A percentile compares a stretch with the other conserved stretches of the same genome.
Conservation (phyloP, 495 filamentous ascomycete genomes). For the Filosporella fistucella region DNA sequence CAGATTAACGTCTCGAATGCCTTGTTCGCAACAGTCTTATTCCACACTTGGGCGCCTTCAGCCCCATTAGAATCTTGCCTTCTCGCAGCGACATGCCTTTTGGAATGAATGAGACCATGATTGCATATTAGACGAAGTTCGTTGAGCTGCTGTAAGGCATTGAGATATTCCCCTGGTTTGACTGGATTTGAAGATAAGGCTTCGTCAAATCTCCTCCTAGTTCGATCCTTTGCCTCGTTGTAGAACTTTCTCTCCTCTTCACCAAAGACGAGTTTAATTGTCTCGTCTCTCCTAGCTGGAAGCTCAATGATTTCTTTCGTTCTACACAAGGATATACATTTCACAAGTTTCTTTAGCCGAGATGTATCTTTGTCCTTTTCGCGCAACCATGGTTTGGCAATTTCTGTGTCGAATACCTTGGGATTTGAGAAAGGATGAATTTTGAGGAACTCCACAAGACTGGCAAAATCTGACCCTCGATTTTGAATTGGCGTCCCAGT, state of each 20-base stretch:
- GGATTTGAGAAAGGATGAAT: conserved; percentile 28
- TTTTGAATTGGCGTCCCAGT: conserved; percentile 34
- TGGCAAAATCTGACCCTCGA: conserved; percentile 24
- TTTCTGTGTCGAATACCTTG: conserved; percentile 22
- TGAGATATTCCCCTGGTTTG: conserved; percentile 3
- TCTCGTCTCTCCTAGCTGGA: conserved; percentile 24
- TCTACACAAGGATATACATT: conserved; percentile 31
- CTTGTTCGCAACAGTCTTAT: conserved; percentile 6
- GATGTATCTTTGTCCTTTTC: conserved; percentile 29
- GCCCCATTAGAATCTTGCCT: background rate
- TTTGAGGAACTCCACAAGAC: conserved; percentile 28
- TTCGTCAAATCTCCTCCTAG: conserved; percentile 12
- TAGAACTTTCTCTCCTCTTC: conserved; percentile 28
- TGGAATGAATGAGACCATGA: conserved; percentile 28
- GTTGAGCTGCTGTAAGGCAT: conserved; percentile 35
- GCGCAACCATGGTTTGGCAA: conserved; percentile 28
- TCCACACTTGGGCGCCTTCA: conserved; percentile 2
- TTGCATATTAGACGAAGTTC: conserved; percentile 37
- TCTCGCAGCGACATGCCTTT: too few relatives aligned
- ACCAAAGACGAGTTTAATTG: conserved; percentile 25
- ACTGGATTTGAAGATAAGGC: conserved; percentile 4
- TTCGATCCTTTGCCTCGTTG: conserved; percentile 17
- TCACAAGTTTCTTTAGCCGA: conserved; percentile 32
- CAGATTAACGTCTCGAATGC: conserved; percentile 9
- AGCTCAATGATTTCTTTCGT: conserved; percentile 30